Evolutionary conservation across 805 yeast genomes (phyloP).

Genomic region (Torulaspora franciscae): DNA sequence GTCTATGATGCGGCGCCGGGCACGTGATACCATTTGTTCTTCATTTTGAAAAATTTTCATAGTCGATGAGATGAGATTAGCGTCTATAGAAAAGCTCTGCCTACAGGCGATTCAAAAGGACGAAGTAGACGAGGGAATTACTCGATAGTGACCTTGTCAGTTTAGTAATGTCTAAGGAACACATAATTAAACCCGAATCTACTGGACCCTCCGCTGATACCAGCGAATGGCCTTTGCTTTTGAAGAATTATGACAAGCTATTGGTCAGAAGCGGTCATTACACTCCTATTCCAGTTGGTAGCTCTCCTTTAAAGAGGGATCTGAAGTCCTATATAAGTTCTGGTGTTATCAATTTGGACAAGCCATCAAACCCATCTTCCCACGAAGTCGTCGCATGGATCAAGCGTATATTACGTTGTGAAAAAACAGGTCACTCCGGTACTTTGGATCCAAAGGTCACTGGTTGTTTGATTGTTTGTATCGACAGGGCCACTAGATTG

Average conservation of each 20-base stretch:
- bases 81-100: background rate
- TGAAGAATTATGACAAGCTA: conserved; percentile 90
- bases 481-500: conserved; percentile 95
- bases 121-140: background rate
- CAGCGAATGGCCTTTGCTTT: conserved; percentile 89
- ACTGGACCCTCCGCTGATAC: conserved; percentile 77
- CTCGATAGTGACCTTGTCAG: conserved; percentile 1
- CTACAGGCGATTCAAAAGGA: background rate
- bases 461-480: conserved; percentile 96
- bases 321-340: conserved; percentile 82
- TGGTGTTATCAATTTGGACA: conserved; percentile 96
- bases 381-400: conserved; percentile 99
- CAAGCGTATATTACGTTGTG: conserved; percentile 89
- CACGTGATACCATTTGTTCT: conserved; percentile 8
- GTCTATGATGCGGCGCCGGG: background rate
- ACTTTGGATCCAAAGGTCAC: conserved; percentile 98
- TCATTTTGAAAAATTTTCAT: conserved; percentile 14
- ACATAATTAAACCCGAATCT: conserved; percentile 84
- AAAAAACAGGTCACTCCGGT: conserved; percentile 98
- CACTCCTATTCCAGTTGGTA: conserved; percentile 94
- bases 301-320: conserved; percentile 92
- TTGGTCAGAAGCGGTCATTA: conserved; percentile 95
- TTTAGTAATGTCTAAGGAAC: conserved; percentile 54
- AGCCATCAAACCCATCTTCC: conserved; percentile 96
- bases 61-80: conserved; percentile 19